These are phyloP conservation scores for Handroanthus guayacan DNA, from an alignment of 257 asterid species.

Conservation along the genomic window DNA sequence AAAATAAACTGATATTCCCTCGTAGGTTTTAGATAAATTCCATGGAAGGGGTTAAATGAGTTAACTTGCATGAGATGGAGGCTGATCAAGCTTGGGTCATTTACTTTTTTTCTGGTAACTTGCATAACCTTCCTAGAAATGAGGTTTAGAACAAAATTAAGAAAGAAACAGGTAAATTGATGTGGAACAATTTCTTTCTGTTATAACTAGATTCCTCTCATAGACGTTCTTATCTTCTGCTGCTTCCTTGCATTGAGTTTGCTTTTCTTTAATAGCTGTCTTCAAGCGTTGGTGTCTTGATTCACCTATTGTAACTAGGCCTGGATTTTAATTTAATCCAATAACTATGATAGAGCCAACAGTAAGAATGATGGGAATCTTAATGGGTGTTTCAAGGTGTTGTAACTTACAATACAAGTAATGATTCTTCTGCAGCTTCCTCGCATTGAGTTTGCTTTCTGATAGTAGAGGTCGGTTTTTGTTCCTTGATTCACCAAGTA, in stretches of 20 bases:
- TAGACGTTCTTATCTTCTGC: not conserved
- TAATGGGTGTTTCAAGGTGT: too few species aligned
- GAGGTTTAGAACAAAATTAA: not conserved
- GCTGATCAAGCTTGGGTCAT: constrained; percentile 9
- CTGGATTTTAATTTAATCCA: too few species aligned
- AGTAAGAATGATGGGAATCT: too few species aligned
- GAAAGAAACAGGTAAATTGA: not conserved
- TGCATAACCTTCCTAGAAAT: constrained; percentile 21
- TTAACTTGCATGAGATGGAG: constrained; percentile 14
- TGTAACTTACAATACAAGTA: too few species aligned
- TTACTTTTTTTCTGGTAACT: constrained; percentile 10
- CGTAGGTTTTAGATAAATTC: not conserved
- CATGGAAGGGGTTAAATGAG: constrained; percentile 22
- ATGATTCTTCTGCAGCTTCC: not conserved
- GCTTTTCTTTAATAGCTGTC: too few species aligned
- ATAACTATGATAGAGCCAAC: too few species aligned
- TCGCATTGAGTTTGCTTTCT: not conserved
- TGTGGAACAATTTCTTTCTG: not conserved
- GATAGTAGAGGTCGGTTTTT: not conserved
- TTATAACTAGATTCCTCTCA: not conserved
- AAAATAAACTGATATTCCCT: constrained; percentile 17
- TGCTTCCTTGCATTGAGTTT: not conserved
- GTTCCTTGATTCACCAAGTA: not conserved
- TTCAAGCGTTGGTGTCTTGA: too few species aligned
- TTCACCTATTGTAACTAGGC: too few species aligned